Conservation (phyloP, 306 rosid genomes). For the Malus sylvestris region DNA sequence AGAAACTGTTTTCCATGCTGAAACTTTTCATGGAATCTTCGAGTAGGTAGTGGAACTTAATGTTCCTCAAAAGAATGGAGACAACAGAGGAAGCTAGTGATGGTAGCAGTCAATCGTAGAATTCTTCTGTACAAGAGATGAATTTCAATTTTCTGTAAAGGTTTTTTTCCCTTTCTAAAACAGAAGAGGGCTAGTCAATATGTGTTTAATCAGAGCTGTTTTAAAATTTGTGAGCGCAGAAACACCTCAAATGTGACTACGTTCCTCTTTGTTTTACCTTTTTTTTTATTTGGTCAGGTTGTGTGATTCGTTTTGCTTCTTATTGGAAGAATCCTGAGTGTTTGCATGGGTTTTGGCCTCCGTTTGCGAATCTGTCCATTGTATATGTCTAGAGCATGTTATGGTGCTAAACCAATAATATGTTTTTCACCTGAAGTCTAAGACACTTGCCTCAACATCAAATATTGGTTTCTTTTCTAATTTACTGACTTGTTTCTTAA, state of each 20-base stretch:
- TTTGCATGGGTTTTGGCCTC: not conserved
- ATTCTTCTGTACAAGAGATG: not conserved
- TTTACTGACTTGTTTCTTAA: slow-evolving; percentile 23
- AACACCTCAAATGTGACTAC: not conserved
- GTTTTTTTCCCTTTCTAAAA: not conserved
- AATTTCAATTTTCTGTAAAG: not conserved
- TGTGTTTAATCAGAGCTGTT: not conserved
- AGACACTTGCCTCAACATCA: not conserved
- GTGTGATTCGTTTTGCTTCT: not conserved
- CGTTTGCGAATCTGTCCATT: not conserved
- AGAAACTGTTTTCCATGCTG: not conserved
- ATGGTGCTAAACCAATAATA: not conserved
- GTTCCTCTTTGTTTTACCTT: not conserved
- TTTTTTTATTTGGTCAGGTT: not conserved
- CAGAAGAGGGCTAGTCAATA: not conserved
- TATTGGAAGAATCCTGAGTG: not conserved
- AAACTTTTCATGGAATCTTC: not conserved
- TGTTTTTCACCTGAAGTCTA: not conserved
- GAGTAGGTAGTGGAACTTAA: not conserved
- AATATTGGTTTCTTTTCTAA: slow-evolving; percentile 15
- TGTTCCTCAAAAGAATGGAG: not conserved
- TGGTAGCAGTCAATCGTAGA: not conserved
- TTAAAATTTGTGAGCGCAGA: not conserved
- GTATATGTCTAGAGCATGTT: not conserved
- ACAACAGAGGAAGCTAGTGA: not conserved